Evolutionary conservation across 2,329 filamentous ascomycete species (phyloP), one percentile per base, ranked within the genome.

Genomic region (Fusarium sp.): DNA sequence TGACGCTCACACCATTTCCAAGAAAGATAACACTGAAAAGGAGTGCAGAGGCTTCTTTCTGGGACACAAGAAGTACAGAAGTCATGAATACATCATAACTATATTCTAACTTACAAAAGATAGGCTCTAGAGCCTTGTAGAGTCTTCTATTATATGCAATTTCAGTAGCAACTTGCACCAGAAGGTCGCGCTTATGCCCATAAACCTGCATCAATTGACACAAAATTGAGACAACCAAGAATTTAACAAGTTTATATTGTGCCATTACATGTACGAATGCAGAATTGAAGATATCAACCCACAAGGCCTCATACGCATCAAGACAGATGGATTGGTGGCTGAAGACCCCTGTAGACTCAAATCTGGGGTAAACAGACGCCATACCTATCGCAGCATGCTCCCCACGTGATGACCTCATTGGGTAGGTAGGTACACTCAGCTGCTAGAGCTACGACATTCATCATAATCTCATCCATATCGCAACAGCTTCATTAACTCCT

Each of bases 321-420:
- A 38, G 42, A n/a, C 13, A 60, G 21, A 46, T 9, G 37, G 24
- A n/a, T 49, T 41, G 33, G 38, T 23, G 28, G 28, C 16, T 26
- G 26, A 49, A 10, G 12, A 24, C 24, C 63, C 54, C 24, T 43
- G 39, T 13, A 31, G 53, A 26, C 47, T 35, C 23, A 26, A 52
- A 67, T 57, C 66, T 37, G 66, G 66, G 66, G 66, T 60, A 67
- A 50, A 56, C 7, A 37, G 24, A 47, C 46, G 42, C 66, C 44
- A 67, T 70, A 8, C 67, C 67, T 63, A 70, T 59, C 57, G 26
- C 31, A 55, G 62, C 28, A 24, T 33, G n/a, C 46, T 52, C 53
- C 13, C 62, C 67, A 69, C 67, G 67, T 69, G 67, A 69, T 69
- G 67, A 68, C 62, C 67, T 69, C 67, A 69, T 70, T 68, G 57